Conservation (phyloP, 768 basidiomycete genomes). For the Leucocoprinus leucothites region DNA sequence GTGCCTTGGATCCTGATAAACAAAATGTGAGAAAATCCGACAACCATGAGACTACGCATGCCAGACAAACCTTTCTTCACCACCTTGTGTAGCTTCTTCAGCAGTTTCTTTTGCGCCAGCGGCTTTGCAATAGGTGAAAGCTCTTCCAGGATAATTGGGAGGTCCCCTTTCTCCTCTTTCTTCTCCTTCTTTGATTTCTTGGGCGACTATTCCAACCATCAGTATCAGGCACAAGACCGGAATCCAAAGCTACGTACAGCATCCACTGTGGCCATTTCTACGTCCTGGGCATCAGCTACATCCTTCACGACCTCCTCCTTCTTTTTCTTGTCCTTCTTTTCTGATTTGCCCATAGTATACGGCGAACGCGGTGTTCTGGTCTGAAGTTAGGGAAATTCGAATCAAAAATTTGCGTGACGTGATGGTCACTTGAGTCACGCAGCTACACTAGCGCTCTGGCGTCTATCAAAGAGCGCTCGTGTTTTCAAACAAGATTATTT, state of each 20-base stretch:
- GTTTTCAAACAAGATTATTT: too few relatives aligned
- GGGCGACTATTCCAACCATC: constrained; percentile 28
- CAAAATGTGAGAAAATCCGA: neutral
- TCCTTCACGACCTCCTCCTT: constrained; percentile 31
- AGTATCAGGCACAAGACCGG: neutral
- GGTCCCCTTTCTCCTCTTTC: constrained; percentile 62
- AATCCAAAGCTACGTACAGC: constrained; percentile 25
- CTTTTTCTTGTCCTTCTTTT: constrained; percentile 75
- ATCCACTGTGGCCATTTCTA: constrained; percentile 42
- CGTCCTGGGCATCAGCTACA: constrained; percentile 35
- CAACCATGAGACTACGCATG: neutral
- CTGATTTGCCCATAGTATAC: constrained; percentile 57
- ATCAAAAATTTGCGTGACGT: constrained; percentile 15
- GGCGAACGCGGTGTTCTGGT: neutral
- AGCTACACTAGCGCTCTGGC: too few relatives aligned
- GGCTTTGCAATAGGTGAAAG: constrained; percentile 94
- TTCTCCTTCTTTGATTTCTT: constrained; percentile 57
- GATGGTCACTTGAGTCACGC: constrained; percentile 12
- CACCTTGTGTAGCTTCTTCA: constrained; percentile 92
- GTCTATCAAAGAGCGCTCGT: too few relatives aligned
- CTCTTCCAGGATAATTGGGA: constrained; percentile 70
- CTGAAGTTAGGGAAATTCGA: constrained; percentile 2
- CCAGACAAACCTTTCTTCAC: constrained; percentile 76
- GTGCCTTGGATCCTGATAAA: constrained; percentile 78
- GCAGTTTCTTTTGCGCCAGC: constrained; percentile 87